phyloP scores from a whole-genome alignment of 1,139 yeast genomes.

The Dujonia santamariae region DNA sequence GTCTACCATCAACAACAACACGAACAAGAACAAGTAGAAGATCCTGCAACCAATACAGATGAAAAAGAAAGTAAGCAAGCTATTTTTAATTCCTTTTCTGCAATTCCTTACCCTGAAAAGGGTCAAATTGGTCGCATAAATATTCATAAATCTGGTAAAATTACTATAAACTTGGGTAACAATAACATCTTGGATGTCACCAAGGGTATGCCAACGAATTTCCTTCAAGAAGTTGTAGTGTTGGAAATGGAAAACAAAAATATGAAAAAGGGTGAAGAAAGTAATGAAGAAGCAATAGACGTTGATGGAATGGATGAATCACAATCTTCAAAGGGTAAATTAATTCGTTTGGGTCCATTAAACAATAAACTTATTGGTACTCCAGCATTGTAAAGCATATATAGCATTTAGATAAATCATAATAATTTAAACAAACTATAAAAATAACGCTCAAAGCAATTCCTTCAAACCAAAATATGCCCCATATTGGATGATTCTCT shows the following conservation, averaged over 20 bases:
- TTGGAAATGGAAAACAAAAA: conserved; percentile 37
- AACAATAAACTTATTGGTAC: conserved; percentile 55
- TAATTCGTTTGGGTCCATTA: conserved; percentile 61
- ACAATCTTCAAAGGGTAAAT: conserved; percentile 36
- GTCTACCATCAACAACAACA: conserved; percentile 29
- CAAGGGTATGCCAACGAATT: conserved; percentile 70
- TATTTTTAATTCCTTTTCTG: conserved; percentile 8
- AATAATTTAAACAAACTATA: no score
- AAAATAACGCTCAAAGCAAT: no score
- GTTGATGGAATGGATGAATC: conserved; percentile 23
- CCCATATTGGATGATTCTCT: no score
- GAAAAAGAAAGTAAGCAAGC: not conserved
- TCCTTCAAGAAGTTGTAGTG: conserved; percentile 73
- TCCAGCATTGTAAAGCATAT: conserved; percentile 34
- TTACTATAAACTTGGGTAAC: conserved; percentile 72
- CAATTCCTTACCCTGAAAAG: conserved; percentile 16
- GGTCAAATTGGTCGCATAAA: conserved; percentile 75
- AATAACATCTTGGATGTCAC: conserved; percentile 62
- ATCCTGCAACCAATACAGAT: conserved; percentile 9
- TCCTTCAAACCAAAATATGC: no score
- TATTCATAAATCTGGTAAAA: conserved; percentile 77
- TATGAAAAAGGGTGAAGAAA: conserved; percentile 10
- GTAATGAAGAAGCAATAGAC: conserved; percentile 24
- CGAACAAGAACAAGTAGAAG: conserved; percentile 13
- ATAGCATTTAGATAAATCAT: no score